Evolutionary conservation across 768 basidiomycete genomes (phyloP), one percentile per base, ranked within the genome.

Genomic region (Lactarius hatsudake): DNA sequence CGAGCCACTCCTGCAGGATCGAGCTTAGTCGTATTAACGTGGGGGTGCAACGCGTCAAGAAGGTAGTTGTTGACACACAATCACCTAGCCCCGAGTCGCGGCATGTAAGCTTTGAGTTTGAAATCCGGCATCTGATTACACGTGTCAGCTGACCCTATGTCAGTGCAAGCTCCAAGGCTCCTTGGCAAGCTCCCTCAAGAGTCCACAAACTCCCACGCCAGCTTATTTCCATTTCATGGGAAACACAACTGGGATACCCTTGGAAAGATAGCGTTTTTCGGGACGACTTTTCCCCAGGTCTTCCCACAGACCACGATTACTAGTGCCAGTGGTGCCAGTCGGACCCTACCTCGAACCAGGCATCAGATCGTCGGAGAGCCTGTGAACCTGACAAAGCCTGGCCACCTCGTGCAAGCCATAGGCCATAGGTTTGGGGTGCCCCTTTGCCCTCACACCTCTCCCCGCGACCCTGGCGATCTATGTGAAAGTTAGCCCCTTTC

Each of bases 361-460:
- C 23, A 26, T 53, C 51, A 53, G 26, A 51, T 51, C 12, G 4
- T 6, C n/a, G 23, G 48, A 23, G 12, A 23, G 38, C 40, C 40
- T 12, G n/a, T 23, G 48, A 45, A n/a, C 43, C 3, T 45, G 42
- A 45, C 43, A 45, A 45, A 20, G 43, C 42, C 43, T 63, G 55
- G 20, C 12, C 10, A 51, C 65, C 60, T 62, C 65, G 17, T 66
- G 65, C 36, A 26, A 28, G 38, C 34, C 23, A 32, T 60, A 53
- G 51, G 38, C 26, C 43, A 15, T 15, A n/a, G n/a, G n/a, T 57
- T 57, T 28, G 13, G 36, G 36, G 64, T 59, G 48, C 38, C 32
- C 3, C 42, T 42, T 61, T 48, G 9, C 23, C 59, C 18, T 66
- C 56, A 6, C 43, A 23, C 60, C 34, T 28, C 42, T 30, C 17